A percentile compares a stretch with the other conserved stretches of the same genome.
Conservation (phyloP, 2,329 filamentous ascomycete species). For the Phyllosticta capitalensis region DNA sequence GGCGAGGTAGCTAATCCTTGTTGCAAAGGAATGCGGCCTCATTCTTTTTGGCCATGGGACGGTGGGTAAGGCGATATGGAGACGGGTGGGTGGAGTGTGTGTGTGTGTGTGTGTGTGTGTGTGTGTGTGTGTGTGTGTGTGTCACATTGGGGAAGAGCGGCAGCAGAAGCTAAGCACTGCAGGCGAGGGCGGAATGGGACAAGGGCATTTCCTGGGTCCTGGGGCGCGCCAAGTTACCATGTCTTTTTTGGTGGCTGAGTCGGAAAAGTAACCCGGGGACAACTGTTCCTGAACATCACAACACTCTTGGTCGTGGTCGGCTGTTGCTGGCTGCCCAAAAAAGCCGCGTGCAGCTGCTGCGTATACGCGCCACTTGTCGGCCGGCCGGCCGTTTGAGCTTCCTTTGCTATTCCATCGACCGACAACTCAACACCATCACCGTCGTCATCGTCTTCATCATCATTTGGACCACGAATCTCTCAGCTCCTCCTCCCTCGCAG, state of each 20-base stretch:
- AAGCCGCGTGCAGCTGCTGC: neutral
- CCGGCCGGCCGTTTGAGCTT: neutral
- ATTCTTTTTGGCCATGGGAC: neutral
- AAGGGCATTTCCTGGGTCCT: neutral
- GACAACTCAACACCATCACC: neutral
- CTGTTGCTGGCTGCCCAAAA: neutral
- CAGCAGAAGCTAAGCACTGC: too few relatives aligned
- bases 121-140: too few relatives aligned
- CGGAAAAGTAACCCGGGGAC: too few relatives aligned
- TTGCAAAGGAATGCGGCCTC: constrained; percentile 17
- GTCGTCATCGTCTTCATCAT: neutral
- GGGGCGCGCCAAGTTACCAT: too few relatives aligned
- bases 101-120: too few relatives aligned
- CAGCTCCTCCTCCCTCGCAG: neutral
- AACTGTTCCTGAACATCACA: neutral
- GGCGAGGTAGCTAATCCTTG: constrained; percentile 30
- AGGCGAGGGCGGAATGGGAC: neutral
- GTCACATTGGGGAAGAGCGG: too few relatives aligned
- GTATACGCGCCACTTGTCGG: too few relatives aligned
- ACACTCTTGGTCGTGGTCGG: too few relatives aligned
- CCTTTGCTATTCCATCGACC: neutral
- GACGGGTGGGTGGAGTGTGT: too few relatives aligned
- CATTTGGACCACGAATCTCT: too few relatives aligned
- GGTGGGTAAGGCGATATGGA: neutral
- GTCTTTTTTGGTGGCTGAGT: too few relatives aligned